A percentile compares a stretch with the other conserved stretches of the same genome.
These are phyloP conservation scores for Maudiozyma serrabonitensis DNA, from an alignment of 805 yeast genomes.

Conservation along the genomic window DNA sequence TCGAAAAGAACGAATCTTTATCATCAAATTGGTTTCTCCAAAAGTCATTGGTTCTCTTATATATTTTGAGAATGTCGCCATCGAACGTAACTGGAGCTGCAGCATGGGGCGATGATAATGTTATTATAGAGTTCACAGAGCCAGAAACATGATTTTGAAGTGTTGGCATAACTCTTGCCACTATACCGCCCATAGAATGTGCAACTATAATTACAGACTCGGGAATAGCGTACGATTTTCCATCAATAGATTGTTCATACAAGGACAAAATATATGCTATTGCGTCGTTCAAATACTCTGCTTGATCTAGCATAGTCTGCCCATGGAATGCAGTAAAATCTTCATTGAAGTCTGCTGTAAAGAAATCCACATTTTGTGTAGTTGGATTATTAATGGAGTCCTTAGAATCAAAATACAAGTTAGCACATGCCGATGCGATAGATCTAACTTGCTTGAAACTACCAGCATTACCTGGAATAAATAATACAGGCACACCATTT, in stretches of 20 bases:
- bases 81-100: conserved; percentile 91
- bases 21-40: conserved; percentile 59
- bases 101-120: conserved; percentile 86
- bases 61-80: conserved; percentile 70
- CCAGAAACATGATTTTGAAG: conserved; percentile 61
- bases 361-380: conserved; percentile 60
- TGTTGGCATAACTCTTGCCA: conserved; percentile 75
- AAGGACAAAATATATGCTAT: conserved; percentile 62
- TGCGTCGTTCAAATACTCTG: conserved; percentile 87
- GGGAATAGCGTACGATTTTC: conserved; percentile 32
- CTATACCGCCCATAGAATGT: conserved; percentile 98
- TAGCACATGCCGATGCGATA: conserved; percentile 75
- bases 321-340: conserved; percentile 97
- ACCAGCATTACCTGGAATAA: conserved; percentile 98
- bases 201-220: conserved; percentile 70
- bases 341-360: conserved; percentile 89
- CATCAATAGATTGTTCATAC: conserved; percentile 33
- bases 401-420: conserved; percentile 35
- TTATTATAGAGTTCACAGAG: conserved; percentile 74
- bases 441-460: conserved; percentile 83
- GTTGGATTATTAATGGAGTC: conserved; percentile 15
- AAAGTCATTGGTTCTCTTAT: conserved; percentile 62
- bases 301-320: conserved; percentile 83
- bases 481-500: conserved; percentile 78
- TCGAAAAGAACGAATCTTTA: conserved; percentile 16